These are phyloP conservation scores for Penicillium sp. DNA, from an alignment of 2,329 filamentous ascomycete species.

Conservation along the genomic window DNA sequence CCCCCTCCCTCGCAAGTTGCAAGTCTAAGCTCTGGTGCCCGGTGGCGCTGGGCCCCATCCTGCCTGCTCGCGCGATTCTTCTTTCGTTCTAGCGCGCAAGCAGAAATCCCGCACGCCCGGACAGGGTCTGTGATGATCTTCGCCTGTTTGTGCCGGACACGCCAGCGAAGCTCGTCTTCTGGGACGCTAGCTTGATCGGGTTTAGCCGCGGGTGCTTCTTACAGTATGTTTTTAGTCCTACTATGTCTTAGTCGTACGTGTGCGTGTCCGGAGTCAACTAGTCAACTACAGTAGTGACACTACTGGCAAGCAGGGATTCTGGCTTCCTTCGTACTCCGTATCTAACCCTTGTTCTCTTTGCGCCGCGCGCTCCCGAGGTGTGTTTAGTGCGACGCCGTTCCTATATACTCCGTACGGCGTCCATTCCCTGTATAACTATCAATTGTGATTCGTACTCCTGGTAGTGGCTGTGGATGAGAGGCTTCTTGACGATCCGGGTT, in stretches of 20 bases:
- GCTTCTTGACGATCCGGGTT: conserved; percentile 1
- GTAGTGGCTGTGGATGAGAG: neutral
- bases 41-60: conserved; percentile 10
- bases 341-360: neutral
- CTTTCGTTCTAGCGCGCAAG: conserved; percentile 5
- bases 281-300: too few relatives aligned
- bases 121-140: conserved; percentile 4
- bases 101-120: conserved; percentile 15
- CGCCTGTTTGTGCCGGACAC: conserved; percentile 7
- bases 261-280: neutral
- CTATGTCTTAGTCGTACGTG: neutral
- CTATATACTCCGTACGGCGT: neutral
- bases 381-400: conserved; percentile 1
- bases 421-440: neutral
- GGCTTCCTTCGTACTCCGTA: neutral
- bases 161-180: neutral
- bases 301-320: neutral
- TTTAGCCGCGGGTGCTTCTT: neutral
- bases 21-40: conserved; percentile 10
- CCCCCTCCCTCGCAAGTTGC: neutral
- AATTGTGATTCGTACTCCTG: neutral
- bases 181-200: neutral
- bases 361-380: neutral
- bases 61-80: neutral
- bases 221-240: neutral